Percentiles rank a stretch among this genome's conserved stretches.
These are phyloP conservation scores for Stylonectria norvegica DNA, from an alignment of 2,329 filamentous ascomycete genomes.

Conservation along the genomic window DNA sequence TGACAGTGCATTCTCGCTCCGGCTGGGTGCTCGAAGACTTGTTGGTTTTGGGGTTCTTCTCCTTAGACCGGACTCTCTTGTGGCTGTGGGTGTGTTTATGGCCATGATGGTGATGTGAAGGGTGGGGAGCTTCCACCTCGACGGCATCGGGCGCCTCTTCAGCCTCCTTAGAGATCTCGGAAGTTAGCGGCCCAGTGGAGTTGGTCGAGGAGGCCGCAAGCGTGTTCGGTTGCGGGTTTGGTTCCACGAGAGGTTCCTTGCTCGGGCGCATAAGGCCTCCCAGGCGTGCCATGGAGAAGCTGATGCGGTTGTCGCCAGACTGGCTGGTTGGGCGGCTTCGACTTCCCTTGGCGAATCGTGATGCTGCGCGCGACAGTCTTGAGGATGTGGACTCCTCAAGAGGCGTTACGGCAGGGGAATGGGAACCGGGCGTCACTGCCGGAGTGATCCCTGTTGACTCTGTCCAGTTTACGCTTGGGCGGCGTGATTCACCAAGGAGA, in stretches of 20 bases:
- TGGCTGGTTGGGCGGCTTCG: slow-evolving; percentile 57
- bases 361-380: slow-evolving; percentile 55
- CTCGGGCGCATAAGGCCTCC: slow-evolving; percentile 50
- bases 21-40: slow-evolving; percentile 34
- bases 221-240: slow-evolving; percentile 20
- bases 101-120: slow-evolving; percentile 15
- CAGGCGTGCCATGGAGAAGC: slow-evolving; percentile 54
- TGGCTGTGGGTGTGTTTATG: slow-evolving; percentile 33
- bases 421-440: slow-evolving; percentile 33
- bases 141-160: slow-evolving; percentile 16
- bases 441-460: slow-evolving; percentile 43
- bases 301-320: slow-evolving; percentile 55
- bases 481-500: slow-evolving; percentile 38
- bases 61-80: slow-evolving; percentile 38
- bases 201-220: slow-evolving; percentile 26
- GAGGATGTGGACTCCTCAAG: slow-evolving; percentile 53
- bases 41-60: slow-evolving; percentile 36
- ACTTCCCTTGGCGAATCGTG: slow-evolving; percentile 47
- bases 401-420: slow-evolving; percentile 41
- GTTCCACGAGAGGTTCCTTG: slow-evolving; percentile 41
- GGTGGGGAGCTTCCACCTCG: slow-evolving; percentile 15
- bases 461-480: slow-evolving; percentile 49
- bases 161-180: slow-evolving; percentile 21
- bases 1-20: slow-evolving; percentile 48
- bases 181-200: slow-evolving; percentile 23